Conservation (phyloP, 164 flowering plant genomes). For the Macadamia integrifolia region DNA sequence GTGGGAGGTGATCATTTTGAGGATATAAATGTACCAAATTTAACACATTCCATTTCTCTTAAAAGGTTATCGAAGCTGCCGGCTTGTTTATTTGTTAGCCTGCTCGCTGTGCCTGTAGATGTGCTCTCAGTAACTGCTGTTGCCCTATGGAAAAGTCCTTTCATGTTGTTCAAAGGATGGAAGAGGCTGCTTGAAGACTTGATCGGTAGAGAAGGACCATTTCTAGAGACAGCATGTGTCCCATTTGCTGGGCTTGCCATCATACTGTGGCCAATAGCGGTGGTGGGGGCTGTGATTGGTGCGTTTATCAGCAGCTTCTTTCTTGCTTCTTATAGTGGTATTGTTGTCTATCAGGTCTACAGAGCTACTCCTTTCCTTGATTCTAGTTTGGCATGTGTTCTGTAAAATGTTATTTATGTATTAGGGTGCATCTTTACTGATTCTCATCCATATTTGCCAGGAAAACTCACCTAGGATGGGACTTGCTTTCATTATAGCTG, state of each 20-base stretch:
- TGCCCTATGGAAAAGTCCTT: conserved; percentile 87
- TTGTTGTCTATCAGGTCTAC: conserved; percentile 75
- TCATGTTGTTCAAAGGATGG: conserved; percentile 89
- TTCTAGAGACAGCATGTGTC: conserved; percentile 82
- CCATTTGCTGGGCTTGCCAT: conserved; percentile 95
- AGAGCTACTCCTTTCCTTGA: neutral
- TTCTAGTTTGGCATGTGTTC: neutral
- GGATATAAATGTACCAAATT: neutral
- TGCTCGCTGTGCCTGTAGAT: conserved; percentile 59
- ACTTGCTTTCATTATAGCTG: conserved; percentile 60
- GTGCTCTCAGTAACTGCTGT: conserved; percentile 49
- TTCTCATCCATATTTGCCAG: conserved; percentile 24
- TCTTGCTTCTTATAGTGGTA: conserved; percentile 63
- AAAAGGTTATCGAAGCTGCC: conserved; percentile 64
- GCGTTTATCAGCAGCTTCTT: conserved; percentile 61
- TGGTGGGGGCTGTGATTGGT: conserved; percentile 54
- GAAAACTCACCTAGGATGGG: conserved; percentile 70
- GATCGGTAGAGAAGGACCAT: conserved; percentile 94
- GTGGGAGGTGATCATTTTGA: too few relatives aligned
- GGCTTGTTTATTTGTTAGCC: conserved; percentile 49
- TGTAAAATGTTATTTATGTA: neutral
- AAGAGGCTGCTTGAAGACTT: conserved; percentile 80
- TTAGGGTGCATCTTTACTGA: too few relatives aligned
- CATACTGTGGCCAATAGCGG: conserved; percentile 84
- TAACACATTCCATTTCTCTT: conserved; percentile 3